Base-by-base conservation (phyloP, 2,329 filamentous ascomycete species). In the Pestalotiopsis fici region DNA sequence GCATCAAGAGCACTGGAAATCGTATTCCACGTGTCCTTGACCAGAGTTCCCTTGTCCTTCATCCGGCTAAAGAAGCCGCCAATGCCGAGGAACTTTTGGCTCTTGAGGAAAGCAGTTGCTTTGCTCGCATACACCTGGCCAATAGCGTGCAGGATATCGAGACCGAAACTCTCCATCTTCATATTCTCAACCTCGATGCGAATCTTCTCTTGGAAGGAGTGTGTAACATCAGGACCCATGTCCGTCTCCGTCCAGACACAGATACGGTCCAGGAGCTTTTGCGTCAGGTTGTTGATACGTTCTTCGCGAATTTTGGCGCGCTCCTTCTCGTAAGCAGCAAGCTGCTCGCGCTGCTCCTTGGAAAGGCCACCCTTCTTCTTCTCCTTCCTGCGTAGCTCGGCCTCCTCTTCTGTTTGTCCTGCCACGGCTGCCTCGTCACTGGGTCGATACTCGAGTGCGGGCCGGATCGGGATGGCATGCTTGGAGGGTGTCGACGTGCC, bases 21-120 rank as follows among this genome's bases (percentile, higher is more conserved):
- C 35, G 96, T 99, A 77, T 93, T 95, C 96, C 96, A 99, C 1
- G 96, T 98, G 77, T 99, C 96, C 86, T 98, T 98, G 75, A 97
- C 94, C 69, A 98, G 87, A 2, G 92, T 96, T 69, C 95, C 95
- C 88, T 98, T 98, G 80, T 99, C 96, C 83, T 96, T 97, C 74
- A 99, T 87, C 65, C 94, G 89, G 67, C 90, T 93, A 81, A 98
- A 97, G 86, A 99, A 98, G 65, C 96, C 96, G 60, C 92, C 92
- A 70, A 99, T 96, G 66, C 96, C 96, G 68, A 99, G 90, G 83
- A 97, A 97, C 81, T 98, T 98, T 78, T 99, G 96, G 62, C 92
- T 95, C 79, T 97, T 97, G 71, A 99, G 86, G 76, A 98, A 91
- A 1, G 91, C 91, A 1, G 92, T 93, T 3, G 92, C 93, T 82